Percentiles rank a stretch among this genome's conserved stretches.
phyloP scores from a whole-genome alignment of 495 filamentous ascomycete species.

The Tuber microsphaerosporum region DNA sequence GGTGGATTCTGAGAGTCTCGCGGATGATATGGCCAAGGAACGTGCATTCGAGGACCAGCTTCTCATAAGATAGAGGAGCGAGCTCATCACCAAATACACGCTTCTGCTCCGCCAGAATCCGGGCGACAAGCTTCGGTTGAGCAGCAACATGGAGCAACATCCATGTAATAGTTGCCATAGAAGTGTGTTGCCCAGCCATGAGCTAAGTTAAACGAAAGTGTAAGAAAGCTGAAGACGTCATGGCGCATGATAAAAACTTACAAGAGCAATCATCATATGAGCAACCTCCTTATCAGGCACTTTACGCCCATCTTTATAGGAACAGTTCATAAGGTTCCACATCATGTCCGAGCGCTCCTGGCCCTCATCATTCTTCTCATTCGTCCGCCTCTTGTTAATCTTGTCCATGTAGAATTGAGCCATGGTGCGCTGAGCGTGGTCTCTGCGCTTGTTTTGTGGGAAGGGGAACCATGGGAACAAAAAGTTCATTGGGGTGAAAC shows the following conservation, averaged over 20 bases:
- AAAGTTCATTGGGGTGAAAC: slow-evolving; percentile 78
- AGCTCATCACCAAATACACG: slow-evolving; percentile 56
- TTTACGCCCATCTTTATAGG: slow-evolving; percentile 63
- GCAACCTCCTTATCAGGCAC: slow-evolving; percentile 75
- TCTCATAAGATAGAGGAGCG: slow-evolving; percentile 58
- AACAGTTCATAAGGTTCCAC: slow-evolving; percentile 70
- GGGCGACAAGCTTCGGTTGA: slow-evolving; percentile 63
- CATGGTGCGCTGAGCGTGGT: slow-evolving; percentile 67
- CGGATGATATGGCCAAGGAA: slow-evolving; percentile 65
- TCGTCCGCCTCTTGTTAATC: slow-evolving; percentile 58
- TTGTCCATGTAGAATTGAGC: slow-evolving; percentile 70
- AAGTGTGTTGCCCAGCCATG: slow-evolving; percentile 86
- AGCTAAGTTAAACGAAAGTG: slow-evolving; percentile 41
- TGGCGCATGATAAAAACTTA: background rate
- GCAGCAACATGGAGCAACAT: slow-evolving; percentile 72
- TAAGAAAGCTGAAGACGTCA: background rate
- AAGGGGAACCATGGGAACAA: slow-evolving; percentile 80
- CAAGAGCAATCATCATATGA: slow-evolving; percentile 83
- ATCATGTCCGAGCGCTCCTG: slow-evolving; percentile 64
- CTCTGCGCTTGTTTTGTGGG: slow-evolving; percentile 72
- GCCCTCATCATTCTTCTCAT: slow-evolving; percentile 40
- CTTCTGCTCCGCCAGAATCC: slow-evolving; percentile 69
- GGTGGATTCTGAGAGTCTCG: slow-evolving; percentile 72
- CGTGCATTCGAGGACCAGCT: slow-evolving; percentile 58
- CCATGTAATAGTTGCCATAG: slow-evolving; percentile 72